Conservation (phyloP, 768 basidiomycete species). For the Russula dissimulans region DNA sequence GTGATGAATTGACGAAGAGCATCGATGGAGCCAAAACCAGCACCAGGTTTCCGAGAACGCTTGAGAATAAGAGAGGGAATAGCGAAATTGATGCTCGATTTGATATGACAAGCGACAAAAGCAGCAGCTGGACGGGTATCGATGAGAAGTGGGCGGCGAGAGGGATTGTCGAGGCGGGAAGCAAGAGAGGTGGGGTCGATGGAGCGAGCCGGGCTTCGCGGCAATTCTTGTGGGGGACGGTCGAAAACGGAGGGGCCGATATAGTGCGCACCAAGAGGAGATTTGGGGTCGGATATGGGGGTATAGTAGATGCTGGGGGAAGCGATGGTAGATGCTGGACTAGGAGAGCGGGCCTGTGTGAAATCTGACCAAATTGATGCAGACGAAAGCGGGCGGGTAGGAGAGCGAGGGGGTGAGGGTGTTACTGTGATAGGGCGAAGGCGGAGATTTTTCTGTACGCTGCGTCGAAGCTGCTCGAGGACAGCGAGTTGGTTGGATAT, state of each 20-base stretch:
- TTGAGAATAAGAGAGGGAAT: constrained; percentile 89
- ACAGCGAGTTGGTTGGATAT: constrained; percentile 57
- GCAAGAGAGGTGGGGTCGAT: constrained; percentile 41
- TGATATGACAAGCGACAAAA: constrained; percentile 56
- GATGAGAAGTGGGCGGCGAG: constrained; percentile 60
- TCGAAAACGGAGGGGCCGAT: constrained; percentile 22
- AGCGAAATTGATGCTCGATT: constrained; percentile 70
- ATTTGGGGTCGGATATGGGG: constrained; percentile 34
- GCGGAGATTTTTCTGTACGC: constrained; percentile 67
- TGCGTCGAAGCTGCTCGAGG: constrained; percentile 60
- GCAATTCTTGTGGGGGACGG: constrained; percentile 17
- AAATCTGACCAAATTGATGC: constrained; percentile 25
- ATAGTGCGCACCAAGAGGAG: constrained; percentile 27
- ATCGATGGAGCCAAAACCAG: constrained; percentile 55
- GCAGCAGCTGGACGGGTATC: constrained; percentile 70
- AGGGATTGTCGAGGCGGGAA: constrained; percentile 33
- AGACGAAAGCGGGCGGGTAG: constrained; percentile 22
- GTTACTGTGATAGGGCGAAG: constrained; percentile 64
- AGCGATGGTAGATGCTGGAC: constrained; percentile 37
- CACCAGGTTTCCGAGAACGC: constrained; percentile 64
- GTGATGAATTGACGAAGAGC: constrained; percentile 75
- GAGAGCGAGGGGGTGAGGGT: constrained; percentile 20
- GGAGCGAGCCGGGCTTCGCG: constrained; percentile 27
- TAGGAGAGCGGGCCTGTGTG: constrained; percentile 31
- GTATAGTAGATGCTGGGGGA: constrained; percentile 41